phyloP scores from a whole-genome alignment of 78 protist genomes.

The Chrysochromulina parva region DNA sequence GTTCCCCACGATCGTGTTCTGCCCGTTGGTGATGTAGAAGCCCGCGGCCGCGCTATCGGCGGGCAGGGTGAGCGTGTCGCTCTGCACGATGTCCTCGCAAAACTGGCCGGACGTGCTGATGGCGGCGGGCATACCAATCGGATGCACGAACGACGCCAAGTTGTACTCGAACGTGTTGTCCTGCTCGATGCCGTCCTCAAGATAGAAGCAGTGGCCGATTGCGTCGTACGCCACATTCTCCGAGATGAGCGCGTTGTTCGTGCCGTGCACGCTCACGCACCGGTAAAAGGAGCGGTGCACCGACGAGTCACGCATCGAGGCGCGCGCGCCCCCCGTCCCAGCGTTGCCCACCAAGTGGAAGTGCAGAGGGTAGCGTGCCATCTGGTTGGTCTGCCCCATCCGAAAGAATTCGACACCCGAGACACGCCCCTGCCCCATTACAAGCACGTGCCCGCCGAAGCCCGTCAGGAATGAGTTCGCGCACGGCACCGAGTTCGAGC shows the following conservation, averaged over 20 bases:
- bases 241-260: conserved; percentile 30
- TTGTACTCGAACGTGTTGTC: conserved; percentile 47
- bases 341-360: conserved; percentile 52
- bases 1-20: conserved; percentile 69
- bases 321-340: conserved; percentile 39
- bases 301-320: neutral
- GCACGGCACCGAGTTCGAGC: neutral
- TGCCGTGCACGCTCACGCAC: conserved; percentile 71
- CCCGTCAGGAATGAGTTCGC: neutral
- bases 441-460: conserved; percentile 29
- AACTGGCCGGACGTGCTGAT: neutral
- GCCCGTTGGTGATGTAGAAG: conserved; percentile 74
- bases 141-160: conserved; percentile 14
- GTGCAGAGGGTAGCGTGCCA: conserved; percentile 74
- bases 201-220: conserved; percentile 62
- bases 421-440: neutral
- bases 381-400: conserved; percentile 70
- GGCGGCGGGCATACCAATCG: neutral
- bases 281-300: conserved; percentile 48
- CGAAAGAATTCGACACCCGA: conserved; percentile 53
- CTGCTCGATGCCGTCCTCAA: conserved; percentile 68
- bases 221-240: conserved; percentile 63
- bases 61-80: conserved; percentile 51
- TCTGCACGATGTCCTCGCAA: neutral
- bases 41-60: conserved; percentile 71